A percentile compares a stretch with the other conserved stretches of the same genome.
These are phyloP conservation scores for Austroboletus festivus DNA, from an alignment of 768 basidiomycete species.

Conservation along the genomic window DNA sequence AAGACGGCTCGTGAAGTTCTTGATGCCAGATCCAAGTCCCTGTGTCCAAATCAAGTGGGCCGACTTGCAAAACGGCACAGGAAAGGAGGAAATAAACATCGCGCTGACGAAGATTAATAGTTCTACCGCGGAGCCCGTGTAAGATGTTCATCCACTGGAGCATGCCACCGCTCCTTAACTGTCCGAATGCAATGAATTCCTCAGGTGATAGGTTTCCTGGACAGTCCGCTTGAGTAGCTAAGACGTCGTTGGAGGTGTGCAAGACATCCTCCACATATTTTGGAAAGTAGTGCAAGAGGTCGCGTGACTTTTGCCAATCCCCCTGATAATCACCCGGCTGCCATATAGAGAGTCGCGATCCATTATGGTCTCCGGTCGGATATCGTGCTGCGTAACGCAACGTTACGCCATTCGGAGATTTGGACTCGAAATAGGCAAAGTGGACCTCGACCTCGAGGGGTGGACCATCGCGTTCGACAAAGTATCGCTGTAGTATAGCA, in stretches of 20 bases:
- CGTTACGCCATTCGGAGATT: too few species aligned
- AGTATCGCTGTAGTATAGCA: too few species aligned
- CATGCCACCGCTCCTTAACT: conserved; percentile 38
- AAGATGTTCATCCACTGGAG: conserved; percentile 50
- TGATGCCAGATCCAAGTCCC: conserved; percentile 28
- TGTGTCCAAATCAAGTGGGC: neutral
- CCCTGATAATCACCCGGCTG: too few species aligned
- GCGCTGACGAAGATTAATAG: neutral
- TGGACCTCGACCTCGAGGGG: too few species aligned
- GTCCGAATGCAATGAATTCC: conserved; percentile 18
- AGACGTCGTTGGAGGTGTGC: conserved; percentile 18
- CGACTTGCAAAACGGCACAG: neutral
- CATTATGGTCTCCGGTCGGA: too few species aligned
- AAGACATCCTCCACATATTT: neutral
- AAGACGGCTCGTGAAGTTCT: conserved; percentile 31
- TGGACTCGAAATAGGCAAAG: too few species aligned
- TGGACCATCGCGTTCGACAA: too few species aligned
- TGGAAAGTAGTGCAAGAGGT: neutral
- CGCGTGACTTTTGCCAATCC: too few species aligned
- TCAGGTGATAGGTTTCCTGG: conserved; percentile 23
- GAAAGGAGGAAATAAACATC: neutral
- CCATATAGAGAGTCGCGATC: too few species aligned
- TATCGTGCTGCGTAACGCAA: too few species aligned
- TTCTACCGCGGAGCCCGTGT: neutral
- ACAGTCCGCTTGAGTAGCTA: conserved; percentile 40